These are phyloP conservation scores for Fusarium sterilihyphosum DNA, from an alignment of 2,329 filamentous ascomycete genomes.

Conservation along the genomic window DNA sequence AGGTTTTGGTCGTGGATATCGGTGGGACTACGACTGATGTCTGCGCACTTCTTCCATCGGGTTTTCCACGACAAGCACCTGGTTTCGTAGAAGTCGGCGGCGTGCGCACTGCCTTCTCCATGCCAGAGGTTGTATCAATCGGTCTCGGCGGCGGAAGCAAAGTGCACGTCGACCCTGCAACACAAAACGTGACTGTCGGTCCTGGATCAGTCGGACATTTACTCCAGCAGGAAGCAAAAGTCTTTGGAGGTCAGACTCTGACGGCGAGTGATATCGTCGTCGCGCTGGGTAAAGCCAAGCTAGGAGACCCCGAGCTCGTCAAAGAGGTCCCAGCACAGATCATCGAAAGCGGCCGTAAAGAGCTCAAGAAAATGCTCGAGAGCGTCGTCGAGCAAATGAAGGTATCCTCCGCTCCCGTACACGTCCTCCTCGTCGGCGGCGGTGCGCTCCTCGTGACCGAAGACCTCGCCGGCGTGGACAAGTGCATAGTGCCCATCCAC, in stretches of 20 bases:
- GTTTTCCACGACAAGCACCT: conserved; percentile 68
- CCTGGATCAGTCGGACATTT: conserved; percentile 66
- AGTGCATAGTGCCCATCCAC: conserved; percentile 61
- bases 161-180: conserved; percentile 39
- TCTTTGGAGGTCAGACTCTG: conserved; percentile 63
- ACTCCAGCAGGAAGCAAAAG: conserved; percentile 57
- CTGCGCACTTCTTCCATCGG: conserved; percentile 65
- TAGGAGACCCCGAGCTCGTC: conserved; percentile 47
- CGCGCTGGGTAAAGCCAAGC: conserved; percentile 44
- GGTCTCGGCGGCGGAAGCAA: conserved; percentile 65
- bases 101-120: conserved; percentile 67
- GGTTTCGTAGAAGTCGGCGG: conserved; percentile 67
- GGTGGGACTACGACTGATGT: conserved; percentile 71
- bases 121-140: conserved; percentile 66
- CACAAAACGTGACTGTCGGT: conserved; percentile 55
- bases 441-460: conserved; percentile 63
- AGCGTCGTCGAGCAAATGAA: conserved; percentile 65
- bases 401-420: conserved; percentile 61
- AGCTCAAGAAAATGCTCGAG: conserved; percentile 60
- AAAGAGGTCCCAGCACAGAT: conserved; percentile 35
- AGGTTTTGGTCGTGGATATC: conserved; percentile 64
- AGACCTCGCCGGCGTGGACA: conserved; percentile 58
- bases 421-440: conserved; percentile 66
- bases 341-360: conserved; percentile 39
- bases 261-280: conserved; percentile 65